Base-by-base conservation (phyloP, 73 alveolate genomes). In the Paraurostyla sp. region DNA sequence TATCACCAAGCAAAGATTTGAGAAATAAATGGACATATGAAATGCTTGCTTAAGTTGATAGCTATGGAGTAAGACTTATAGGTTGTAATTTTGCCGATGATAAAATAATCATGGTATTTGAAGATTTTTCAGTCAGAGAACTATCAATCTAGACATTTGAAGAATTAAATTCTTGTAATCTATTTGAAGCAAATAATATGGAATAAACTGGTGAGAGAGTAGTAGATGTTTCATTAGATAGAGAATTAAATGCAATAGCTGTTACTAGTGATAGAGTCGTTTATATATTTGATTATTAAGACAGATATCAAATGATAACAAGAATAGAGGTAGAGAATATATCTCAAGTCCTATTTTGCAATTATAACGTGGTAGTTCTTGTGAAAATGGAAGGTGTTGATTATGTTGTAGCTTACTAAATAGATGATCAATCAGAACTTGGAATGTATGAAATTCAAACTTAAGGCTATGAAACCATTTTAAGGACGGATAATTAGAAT, bases 1-100 rank as follows among this genome's bases (percentile, higher is more conserved):
- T 49, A 4, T 45, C 86, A 9, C 86, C 86, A n/a, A 33, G 65
- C 11, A 73, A 36, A 45, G 86, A 43, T 48, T 6, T 48, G 54
- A 40, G 69, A 54, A 78, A 78, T 54, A 78, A 54, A 78, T 78
- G 89, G 89, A 49, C 46, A 18, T 40, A 51, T 78, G 89, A 78
- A 54, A 78, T 51, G 30, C 29, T 49, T 0, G 76, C 78, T 35
- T 20, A 36, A 13, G 23, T 78, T 22, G 89, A 78, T 35, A 9
- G 11, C 13, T 51, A 52, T 1, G 76, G 78, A 0, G n/a, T 32
- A 40, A 22, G 60, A 32, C 50, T 78, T 4, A 54, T 78, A 3
- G 78, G 78, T 3, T 78, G 76, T 38, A 78, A 78, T 32, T 43
- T 36, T 25, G 60, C 69, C 3, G 89, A 78, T 20, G 71, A 54